These are phyloP conservation scores for Leucaena leucocephala DNA, from an alignment of 306 rosid species.

Conservation along the genomic window DNA sequence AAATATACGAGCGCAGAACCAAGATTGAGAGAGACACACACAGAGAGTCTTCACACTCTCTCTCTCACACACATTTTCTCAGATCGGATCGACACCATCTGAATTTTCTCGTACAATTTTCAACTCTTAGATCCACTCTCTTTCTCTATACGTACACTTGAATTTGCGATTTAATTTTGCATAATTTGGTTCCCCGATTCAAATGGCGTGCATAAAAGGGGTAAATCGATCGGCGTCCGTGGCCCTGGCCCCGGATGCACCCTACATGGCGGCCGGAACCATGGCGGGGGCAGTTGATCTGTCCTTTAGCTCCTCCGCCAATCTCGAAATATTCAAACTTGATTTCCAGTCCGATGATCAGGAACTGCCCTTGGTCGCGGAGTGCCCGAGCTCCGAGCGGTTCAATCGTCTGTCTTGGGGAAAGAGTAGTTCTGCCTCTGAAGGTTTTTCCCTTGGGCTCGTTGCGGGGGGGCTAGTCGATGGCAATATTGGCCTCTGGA, in stretches of 20 bases:
- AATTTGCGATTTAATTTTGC: not conserved
- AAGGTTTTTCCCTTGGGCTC: conserved; percentile 73
- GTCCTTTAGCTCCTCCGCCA: conserved; percentile 94
- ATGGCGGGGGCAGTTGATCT: conserved; percentile 99
- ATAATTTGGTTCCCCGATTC: conserved; percentile 12
- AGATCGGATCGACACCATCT: conserved; percentile 1
- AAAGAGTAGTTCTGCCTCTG: conserved; percentile 54
- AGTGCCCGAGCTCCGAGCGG: conserved; percentile 83
- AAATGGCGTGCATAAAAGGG: conserved; percentile 89
- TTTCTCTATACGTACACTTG: not conserved
- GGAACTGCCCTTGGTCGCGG: conserved; percentile 79
- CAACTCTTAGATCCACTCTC: not conserved
- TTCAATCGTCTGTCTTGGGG: conserved; percentile 92
- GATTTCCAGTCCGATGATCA: conserved; percentile 96
- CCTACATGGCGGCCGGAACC: conserved; percentile 93
- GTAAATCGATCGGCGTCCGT: conserved; percentile 93
- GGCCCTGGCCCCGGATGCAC: conserved; percentile 95
- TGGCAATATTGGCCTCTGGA: conserved; percentile 91
- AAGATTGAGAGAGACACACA: not conserved
- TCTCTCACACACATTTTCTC: conserved; percentile 6
- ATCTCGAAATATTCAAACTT: conserved; percentile 86
- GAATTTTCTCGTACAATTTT: not conserved
- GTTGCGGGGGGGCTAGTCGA: conserved; percentile 93
- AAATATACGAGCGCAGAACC: not conserved
- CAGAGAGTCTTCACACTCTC: conserved; percentile 1